Base-by-base conservation (phyloP, 106 monocot genomes). In the Agapanthus africanus region DNA sequence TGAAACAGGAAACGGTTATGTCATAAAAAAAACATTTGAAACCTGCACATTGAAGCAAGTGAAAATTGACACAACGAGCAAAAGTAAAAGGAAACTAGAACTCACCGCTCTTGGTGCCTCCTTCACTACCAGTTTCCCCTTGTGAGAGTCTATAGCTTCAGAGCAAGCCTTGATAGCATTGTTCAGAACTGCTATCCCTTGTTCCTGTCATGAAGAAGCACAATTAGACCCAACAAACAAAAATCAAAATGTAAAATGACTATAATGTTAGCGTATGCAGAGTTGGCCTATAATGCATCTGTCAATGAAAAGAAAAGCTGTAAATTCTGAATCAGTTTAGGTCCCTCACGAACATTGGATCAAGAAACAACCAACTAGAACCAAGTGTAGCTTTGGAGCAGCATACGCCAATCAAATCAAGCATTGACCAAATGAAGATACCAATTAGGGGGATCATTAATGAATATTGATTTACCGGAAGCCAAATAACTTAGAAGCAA, bases 51-150 rank as follows among this genome's bases (percentile, higher is more conserved):
- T n/a, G 15, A 57, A 57, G 21, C 16, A 6, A 23, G 25, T 5
- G 23, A 1, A 49, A 49, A 49, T 15, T 15, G 0, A 49, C 15
- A 8, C 13, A 30, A 57, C 1, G 5, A 11, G 19, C n/a, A n/a
- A 28, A 57, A 11, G 31, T 19, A 9, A 30, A 30, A 35, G 36
- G 61, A 61, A 63, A 70, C 60, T 36, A 3, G 11, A 52, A 79
- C 93, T 93, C 61, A 94, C 90, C 76, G 87, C 90, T 90, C 94
- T 87, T 21, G 94, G 79, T 21, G 82, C 82, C 73, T 94, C 94
- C 78, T 94, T 94, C 51, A 94, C 73, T 28, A 79, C 3, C 33
- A 94, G 82, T 76, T 90, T 94, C 22, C 94, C 94, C 59, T 87
- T 87, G 79, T 94, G 78, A 22, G 21, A 42, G 7, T 90, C 90